A percentile compares a stretch with the other conserved stretches of the same genome.
phyloP scores from a whole-genome alignment of 2,329 filamentous ascomycete species.

The Neofusicoccum umdonicola region DNA sequence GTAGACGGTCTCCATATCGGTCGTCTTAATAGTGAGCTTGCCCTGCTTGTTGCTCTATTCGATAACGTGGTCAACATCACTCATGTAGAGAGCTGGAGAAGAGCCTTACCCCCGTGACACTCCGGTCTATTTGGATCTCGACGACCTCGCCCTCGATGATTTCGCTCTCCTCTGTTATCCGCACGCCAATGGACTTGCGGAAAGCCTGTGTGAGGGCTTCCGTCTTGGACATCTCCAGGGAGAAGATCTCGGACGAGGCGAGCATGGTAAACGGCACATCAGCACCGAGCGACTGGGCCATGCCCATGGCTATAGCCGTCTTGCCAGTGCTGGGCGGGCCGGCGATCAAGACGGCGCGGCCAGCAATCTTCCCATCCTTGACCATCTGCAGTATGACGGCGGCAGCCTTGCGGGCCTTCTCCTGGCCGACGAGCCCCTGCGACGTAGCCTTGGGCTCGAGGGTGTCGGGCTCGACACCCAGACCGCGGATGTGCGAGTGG shows the following conservation, averaged over 20 bases:
- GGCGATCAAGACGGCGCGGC: conserved; percentile 88
- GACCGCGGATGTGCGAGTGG: conserved; percentile 94
- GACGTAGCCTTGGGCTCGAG: conserved; percentile 81
- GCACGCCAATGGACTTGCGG: conserved; percentile 94
- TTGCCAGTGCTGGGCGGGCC: conserved; percentile 97
- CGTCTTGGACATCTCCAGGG: conserved; percentile 98
- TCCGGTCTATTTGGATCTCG: conserved; percentile 96
- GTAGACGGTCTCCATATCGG: conserved; percentile 99
- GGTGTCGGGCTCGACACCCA: conserved; percentile 89
- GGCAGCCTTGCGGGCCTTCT: conserved; percentile 93
- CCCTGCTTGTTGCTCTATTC: conserved; percentile 87
- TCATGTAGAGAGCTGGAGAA: background rate
- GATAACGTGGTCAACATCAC: background rate
- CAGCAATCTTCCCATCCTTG: conserved; percentile 97
- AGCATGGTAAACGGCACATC: conserved; percentile 97
- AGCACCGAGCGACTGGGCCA: conserved; percentile 90
- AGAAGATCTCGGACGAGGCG: conserved; percentile 95
- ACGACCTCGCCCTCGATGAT: conserved; percentile 99
- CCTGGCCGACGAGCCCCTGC: conserved; percentile 92
- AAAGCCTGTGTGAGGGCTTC: conserved; percentile 98
- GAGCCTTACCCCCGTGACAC: conserved; percentile 73
- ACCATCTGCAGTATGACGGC: conserved; percentile 98
- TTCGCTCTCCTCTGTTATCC: conserved; percentile 98
- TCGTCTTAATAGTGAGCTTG: conserved; percentile 98
- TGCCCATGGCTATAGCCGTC: conserved; percentile 97